phyloP scores from a whole-genome alignment of 306 rosid species.

The Begonia fuchsioides region DNA sequence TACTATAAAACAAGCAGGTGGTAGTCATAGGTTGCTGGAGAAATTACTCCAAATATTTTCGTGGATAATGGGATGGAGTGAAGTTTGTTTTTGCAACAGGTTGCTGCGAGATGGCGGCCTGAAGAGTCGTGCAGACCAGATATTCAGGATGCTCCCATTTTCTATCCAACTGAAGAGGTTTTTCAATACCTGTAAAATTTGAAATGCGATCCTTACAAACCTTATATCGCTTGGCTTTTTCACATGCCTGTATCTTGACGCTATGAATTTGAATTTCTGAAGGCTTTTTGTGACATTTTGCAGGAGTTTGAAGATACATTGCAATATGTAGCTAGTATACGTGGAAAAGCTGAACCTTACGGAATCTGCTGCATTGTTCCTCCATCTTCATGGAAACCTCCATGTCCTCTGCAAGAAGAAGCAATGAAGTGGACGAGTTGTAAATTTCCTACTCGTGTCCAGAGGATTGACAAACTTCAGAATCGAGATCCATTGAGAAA shows the following conservation, averaged over 20 bases:
- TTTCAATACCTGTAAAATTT: slow-evolving; percentile 12
- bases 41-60: slow-evolving; percentile 3
- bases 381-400: slow-evolving; percentile 91
- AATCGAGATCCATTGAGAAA: slow-evolving; percentile 67
- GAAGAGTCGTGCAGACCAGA: slow-evolving; percentile 57
- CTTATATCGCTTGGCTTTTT: slow-evolving; percentile 6
- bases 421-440: slow-evolving; percentile 58
- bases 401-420: slow-evolving; percentile 75
- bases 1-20: not conserved
- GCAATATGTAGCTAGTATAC: slow-evolving; percentile 74
- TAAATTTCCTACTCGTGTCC: slow-evolving; percentile 85
- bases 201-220: slow-evolving; percentile 2
- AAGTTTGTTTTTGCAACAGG: slow-evolving; percentile 41
- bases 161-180: slow-evolving; percentile 93
- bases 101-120: slow-evolving; percentile 83
- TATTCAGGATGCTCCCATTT: slow-evolving; percentile 77
- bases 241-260: slow-evolving; percentile 6
- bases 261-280: slow-evolving; percentile 19
- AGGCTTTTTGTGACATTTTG: slow-evolving; percentile 10
- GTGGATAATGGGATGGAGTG: slow-evolving; percentile 12
- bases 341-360: slow-evolving; percentile 63
- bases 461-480: slow-evolving; percentile 90
- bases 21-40: slow-evolving; percentile 8
- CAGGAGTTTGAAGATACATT: slow-evolving; percentile 92
- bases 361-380: slow-evolving; percentile 99